Evolutionary conservation across 2,329 filamentous ascomycete species (phyloP), one percentile per base, ranked within the genome.

Genomic region (Colletotrichum sp.): DNA sequence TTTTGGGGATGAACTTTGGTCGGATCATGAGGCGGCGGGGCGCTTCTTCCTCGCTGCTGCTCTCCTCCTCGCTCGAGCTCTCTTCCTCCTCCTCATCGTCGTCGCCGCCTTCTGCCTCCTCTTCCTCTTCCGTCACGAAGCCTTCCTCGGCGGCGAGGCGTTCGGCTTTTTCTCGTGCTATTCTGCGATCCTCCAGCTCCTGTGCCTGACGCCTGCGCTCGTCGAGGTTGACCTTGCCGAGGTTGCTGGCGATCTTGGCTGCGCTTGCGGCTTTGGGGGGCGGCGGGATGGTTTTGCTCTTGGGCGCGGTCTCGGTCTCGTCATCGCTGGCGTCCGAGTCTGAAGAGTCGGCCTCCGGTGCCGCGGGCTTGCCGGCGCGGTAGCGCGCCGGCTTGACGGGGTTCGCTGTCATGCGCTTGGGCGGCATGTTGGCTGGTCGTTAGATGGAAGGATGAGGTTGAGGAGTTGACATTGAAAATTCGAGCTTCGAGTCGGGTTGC

Each of bases 321-420:
- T 86, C 85, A 73, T 89, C 89, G 82, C 85, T 87, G 79, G 82
- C 83, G 64, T 90, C 89, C 8, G 87, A 89, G 76, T 90, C 88
- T 52, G 90, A 91, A 8, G 89, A 90, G 15, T 88, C 86, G 19
- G 79, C 80, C 22, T 88, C 88, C 76, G 88, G 89, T 9, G 87
- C 90, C 4, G 89, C 87, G 19, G 93, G 88, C 85, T 98, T 99
- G 79, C 97, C 96, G 19, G 96, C 94, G 75, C 96, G 93, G 81
- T 98, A 94, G 73, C 97, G 94, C 79, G 93, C 92, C 29, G 95
- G 95, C 83, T 93, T 93, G 75, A 93, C 87, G 5, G 95, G 96
- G 82, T 98, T 98, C 78, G 96, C 96, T 78, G 96, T 99, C 95
- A 99, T 98, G 82, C 95, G 94, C 84, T 95, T 96, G 15, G 93